These are phyloP conservation scores for Hyphopichia pseudoburtonii DNA, from an alignment of 1,139 yeast genomes.

Conservation along the genomic window DNA sequence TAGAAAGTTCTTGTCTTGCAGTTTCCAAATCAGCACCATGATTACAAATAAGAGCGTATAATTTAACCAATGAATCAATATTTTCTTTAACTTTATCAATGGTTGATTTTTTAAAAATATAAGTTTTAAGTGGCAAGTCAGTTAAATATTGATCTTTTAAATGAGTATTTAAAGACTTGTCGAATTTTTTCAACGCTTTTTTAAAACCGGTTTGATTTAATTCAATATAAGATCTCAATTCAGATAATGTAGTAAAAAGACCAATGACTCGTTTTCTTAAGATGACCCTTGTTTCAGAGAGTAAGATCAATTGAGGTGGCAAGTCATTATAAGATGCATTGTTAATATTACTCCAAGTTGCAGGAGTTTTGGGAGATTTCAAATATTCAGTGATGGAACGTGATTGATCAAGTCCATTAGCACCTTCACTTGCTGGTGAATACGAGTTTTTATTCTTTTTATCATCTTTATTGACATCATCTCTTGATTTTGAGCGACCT, in stretches of 20 bases:
- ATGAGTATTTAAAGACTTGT: slow-evolving; percentile 53
- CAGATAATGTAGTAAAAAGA: slow-evolving; percentile 59
- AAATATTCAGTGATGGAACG: slow-evolving; percentile 40
- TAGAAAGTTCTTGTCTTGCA: slow-evolving; percentile 51
- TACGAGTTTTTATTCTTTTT: not conserved
- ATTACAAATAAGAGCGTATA: slow-evolving; percentile 45
- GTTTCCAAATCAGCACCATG: slow-evolving; percentile 41
- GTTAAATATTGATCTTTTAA: slow-evolving; percentile 39
- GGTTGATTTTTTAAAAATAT: slow-evolving; percentile 40
- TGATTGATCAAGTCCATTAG: slow-evolving; percentile 19
- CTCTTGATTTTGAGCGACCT: slow-evolving; percentile 7
- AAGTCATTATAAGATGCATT: slow-evolving; percentile 15
- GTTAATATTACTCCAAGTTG: slow-evolving; percentile 33
- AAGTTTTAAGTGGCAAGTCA: slow-evolving; percentile 31
- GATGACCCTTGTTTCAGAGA: slow-evolving; percentile 49
- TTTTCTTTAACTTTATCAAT: slow-evolving; percentile 44
- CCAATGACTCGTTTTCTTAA: slow-evolving; percentile 57
- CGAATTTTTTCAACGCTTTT: slow-evolving; percentile 69
- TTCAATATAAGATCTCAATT: slow-evolving; percentile 65
- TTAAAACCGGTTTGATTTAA: slow-evolving; percentile 67
- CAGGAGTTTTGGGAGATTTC: slow-evolving; percentile 38
- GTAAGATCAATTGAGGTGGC: slow-evolving; percentile 42
- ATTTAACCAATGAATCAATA: slow-evolving; percentile 32
- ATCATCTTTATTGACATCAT: no score
- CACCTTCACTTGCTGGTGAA: no score